Evolutionary conservation across 495 filamentous ascomycete species (phyloP), one percentile per base, ranked within the genome.

Genomic region (Amniculicola lignicola): DNA sequence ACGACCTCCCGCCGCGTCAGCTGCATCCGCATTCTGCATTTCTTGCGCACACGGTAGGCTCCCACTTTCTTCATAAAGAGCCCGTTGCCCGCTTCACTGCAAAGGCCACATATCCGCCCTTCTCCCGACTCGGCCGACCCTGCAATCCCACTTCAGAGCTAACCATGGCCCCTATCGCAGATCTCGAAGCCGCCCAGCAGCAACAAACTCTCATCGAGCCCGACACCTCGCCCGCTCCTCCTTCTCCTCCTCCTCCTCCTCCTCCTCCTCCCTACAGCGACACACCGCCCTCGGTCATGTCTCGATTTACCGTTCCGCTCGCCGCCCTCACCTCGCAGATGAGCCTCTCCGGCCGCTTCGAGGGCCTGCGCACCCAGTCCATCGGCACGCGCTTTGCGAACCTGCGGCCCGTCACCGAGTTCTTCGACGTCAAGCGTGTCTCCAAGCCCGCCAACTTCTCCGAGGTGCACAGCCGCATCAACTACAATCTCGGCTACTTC

Each of bases 401-500:
- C 75, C 80, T 98, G 57, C 85, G 83, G 36, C 94, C 94, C 25
- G 68, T 98, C 63, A 84, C 86, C 57, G 93, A 98, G 70, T 98
- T 98, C 73, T 77, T 97, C 67, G 91, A 98, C 70, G 63, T 96
- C 70, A 98, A 96, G 80, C 87, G 92, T 25, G 61, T 98, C 10
- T 96, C 89, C 40, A 97, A 96, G 75, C 94, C 93, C 3, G 80
- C 77, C 61, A 92, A 91, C 72, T 96, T 97, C 62, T 81, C 73
- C 62, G 93, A 97, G 67, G 81, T 88, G 50, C 93, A 98, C 72
- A 92, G 87, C 72, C 83, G 93, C 49, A 85, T 95, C 70, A 95
- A 95, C 75, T 98, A 96, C 85, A 98, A 98, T 70, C 76, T 98
- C 48, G 81, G 85, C 68, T 86, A 96, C 77, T 98, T 96, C 78